Base-by-base conservation (phyloP, 2,329 filamentous ascomycete species). In the Plenodomus biglobosus region DNA sequence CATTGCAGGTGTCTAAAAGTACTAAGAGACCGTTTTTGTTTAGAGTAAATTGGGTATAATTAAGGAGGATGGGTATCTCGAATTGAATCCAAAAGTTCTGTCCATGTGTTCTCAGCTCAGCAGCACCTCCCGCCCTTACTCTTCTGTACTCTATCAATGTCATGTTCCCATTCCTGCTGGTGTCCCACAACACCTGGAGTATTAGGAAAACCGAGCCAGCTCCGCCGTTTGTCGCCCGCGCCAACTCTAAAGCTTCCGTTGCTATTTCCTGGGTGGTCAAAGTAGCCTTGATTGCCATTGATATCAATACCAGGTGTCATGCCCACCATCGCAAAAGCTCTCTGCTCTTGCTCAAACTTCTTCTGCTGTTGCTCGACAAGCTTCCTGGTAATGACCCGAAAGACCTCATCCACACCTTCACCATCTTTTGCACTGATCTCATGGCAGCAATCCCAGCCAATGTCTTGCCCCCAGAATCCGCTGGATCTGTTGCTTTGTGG, bases 381-480 rank as follows among this genome's bases (percentile, higher is more conserved):
- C 74, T 95, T 95, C 63, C 95, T 79, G 8, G 92, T 94, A 38
- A 91, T 87, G 20, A 95, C 90, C 1, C 92, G 82, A 64, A 97
- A 97, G 0, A 99, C 91, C 73, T 97, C 94, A 62, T 97, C 94
- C 16, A 99, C 92, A 16, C 92, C 92, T 76, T 96, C 92, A 47
- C 92, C 92, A 64, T 87, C 91, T 77, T 95, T 92, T 40, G 92
- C 92, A 60, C 86, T 92, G 66, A 99, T 92, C 76, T 99, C 94
- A 72, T 97, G 94, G 71, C 92, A 97, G 55, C 91, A 95, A 65
- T 96, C 92, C 92, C 92, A 97, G 43, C 92, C 91, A 5, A 91
- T 85, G 67, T 96, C 92, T 70, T 94, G 89, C 18, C 87, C 90
- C 92, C 92, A 96, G 73, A 91, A 90, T 1, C 87, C 87, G 32